These are phyloP conservation scores for Galerina sulciceps DNA, from an alignment of 768 basidiomycete species.

Conservation along the genomic window DNA sequence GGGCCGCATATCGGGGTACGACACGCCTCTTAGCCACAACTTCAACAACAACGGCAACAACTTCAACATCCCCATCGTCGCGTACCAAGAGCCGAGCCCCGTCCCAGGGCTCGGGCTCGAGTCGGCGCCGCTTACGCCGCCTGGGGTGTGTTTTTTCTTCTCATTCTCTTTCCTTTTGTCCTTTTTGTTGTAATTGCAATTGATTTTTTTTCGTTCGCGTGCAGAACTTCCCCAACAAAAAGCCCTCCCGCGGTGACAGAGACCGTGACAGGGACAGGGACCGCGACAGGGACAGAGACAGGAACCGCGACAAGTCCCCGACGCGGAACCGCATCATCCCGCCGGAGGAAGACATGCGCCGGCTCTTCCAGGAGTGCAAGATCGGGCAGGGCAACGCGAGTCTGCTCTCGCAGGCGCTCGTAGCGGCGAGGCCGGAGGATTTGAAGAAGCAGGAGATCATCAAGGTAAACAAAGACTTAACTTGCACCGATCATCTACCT, in stretches of 20 bases:
- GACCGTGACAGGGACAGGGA: slow-evolving; percentile 20
- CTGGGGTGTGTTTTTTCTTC: slow-evolving; percentile 17
- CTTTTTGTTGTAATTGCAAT: not conserved
- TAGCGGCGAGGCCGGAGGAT: slow-evolving; percentile 72
- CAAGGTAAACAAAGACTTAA: no score
- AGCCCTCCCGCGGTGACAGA: no score
- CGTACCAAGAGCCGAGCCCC: slow-evolving; percentile 39
- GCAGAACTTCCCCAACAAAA: slow-evolving; percentile 25
- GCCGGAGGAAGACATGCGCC: slow-evolving; percentile 81
- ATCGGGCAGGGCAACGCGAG: slow-evolving; percentile 83
- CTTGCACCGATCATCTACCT: no score
- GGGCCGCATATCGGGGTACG: slow-evolving; percentile 40
- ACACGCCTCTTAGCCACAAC: no score
- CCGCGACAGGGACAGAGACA: slow-evolving; percentile 19
- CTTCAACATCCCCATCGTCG: slow-evolving; percentile 40
- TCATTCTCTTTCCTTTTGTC: no score
- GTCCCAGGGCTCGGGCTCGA: slow-evolving; percentile 26
- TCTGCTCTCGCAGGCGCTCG: slow-evolving; percentile 72
- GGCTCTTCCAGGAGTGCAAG: slow-evolving; percentile 84
- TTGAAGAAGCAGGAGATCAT: slow-evolving; percentile 68
- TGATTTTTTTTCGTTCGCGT: not conserved
- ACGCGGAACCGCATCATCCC: slow-evolving; percentile 56
- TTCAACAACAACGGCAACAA: no score
- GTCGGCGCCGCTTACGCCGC: slow-evolving; percentile 27
- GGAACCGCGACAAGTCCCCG: slow-evolving; percentile 38